Evolutionary conservation across 2,329 filamentous ascomycete species (phyloP).

Genomic region (Aspergillus floridensis): DNA sequence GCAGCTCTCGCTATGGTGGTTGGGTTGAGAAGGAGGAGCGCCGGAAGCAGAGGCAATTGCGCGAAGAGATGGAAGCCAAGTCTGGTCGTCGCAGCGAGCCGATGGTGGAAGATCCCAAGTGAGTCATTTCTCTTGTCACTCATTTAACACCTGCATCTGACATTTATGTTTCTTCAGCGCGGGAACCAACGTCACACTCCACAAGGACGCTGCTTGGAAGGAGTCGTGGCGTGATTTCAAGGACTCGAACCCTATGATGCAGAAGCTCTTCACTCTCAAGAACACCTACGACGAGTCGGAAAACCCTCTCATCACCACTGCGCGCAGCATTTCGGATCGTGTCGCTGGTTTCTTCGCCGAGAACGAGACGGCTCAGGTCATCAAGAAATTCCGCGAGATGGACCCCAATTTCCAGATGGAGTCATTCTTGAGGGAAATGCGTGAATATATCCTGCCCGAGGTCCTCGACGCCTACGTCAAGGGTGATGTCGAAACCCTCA

Average conservation of each 20-base stretch:
- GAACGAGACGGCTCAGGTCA: slow-evolving; percentile 95
- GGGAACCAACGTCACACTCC: slow-evolving; percentile 87
- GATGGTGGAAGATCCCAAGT: slow-evolving; percentile 83
- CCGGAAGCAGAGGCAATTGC: slow-evolving; percentile 69
- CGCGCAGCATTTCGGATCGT: slow-evolving; percentile 87
- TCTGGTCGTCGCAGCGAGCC: slow-evolving; percentile 56
- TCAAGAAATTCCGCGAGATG: slow-evolving; percentile 96
- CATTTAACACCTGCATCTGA: background rate
- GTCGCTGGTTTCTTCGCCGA: slow-evolving; percentile 96
- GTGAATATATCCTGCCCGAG: slow-evolving; percentile 96
- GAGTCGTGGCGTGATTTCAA: slow-evolving; percentile 97
- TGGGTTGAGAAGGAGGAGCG: slow-evolving; percentile 97
- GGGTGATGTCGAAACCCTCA: slow-evolving; percentile 84
- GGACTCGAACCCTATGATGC: slow-evolving; percentile 83
- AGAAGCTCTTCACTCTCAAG: slow-evolving; percentile 82
- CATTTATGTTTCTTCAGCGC: slow-evolving; percentile 58
- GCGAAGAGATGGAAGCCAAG: slow-evolving; percentile 62
- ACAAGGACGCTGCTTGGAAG: slow-evolving; percentile 97
- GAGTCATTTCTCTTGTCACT: slow-evolving; percentile 43
- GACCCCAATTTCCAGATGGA: slow-evolving; percentile 94
- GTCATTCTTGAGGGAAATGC: slow-evolving; percentile 89
- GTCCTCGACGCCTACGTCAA: slow-evolving; percentile 98
- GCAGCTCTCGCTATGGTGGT: slow-evolving; percentile 90
- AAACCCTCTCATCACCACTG: slow-evolving; percentile 90
- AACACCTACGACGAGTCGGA: slow-evolving; percentile 92